A percentile compares a stretch with the other conserved stretches of the same genome.
Conservation (phyloP, 441 rosid genomes). For the Populus trichocarpa region DNA sequence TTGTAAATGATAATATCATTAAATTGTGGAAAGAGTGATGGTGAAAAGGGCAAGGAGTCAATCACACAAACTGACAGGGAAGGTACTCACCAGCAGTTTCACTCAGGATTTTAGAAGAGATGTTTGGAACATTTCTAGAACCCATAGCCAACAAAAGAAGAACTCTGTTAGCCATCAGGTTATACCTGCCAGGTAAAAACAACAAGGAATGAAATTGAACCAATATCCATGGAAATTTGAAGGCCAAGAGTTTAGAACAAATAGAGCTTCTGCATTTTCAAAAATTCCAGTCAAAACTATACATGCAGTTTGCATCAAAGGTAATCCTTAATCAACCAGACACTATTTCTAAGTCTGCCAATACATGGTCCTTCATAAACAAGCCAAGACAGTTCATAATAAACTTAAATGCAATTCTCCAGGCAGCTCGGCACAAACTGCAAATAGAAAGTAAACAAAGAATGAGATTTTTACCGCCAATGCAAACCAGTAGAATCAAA, state of each 20-base stretch:
- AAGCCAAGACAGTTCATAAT: conserved; percentile 11
- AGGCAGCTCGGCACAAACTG: conserved; percentile 5
- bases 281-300: conserved; percentile 1
- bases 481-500: conserved; percentile 90
- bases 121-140: conserved; percentile 64
- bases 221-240: not conserved
- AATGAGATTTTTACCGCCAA: conserved; percentile 70
- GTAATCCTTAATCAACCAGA: conserved; percentile 1
- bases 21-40: conserved; percentile 4
- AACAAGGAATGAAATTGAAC: conserved; percentile 11
- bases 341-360: not conserved
- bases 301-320: conserved; percentile 8
- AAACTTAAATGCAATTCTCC: not conserved
- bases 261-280: not conserved
- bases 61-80: conserved; percentile 22
- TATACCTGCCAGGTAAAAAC: conserved; percentile 57
- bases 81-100: conserved; percentile 81
- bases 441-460: conserved; percentile 16
- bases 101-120: conserved; percentile 70
- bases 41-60: conserved; percentile 14
- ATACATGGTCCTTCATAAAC: conserved; percentile 2
- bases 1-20: not conserved
- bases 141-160: conserved; percentile 94
- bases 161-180: conserved; percentile 99
- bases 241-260: not conserved